A percentile compares a stretch with the other conserved stretches of the same genome.
Conservation (phyloP, 345 rosid genomes). For the Raphanus raphanistrum region DNA sequence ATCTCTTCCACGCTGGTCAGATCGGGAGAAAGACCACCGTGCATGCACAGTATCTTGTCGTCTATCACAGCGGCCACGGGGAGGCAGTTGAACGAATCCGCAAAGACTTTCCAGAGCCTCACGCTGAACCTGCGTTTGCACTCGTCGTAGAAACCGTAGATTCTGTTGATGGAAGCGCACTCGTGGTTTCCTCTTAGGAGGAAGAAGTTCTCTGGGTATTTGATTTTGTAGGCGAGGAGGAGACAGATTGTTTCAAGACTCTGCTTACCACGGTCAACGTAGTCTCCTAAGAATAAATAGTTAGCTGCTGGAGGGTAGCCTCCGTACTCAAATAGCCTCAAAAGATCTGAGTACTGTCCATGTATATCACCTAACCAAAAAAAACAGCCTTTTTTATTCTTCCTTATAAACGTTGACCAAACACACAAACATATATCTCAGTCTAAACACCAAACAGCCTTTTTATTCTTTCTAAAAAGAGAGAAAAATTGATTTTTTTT, state of each 20-base stretch:
- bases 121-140: constrained; percentile 87
- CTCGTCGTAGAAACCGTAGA: constrained; percentile 93
- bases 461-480: background rate
- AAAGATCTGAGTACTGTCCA: constrained; percentile 83
- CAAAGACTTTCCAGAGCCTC: constrained; percentile 75
- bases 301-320: constrained; percentile 87
- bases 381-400: background rate
- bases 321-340: constrained; percentile 87
- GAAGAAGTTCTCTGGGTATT: constrained; percentile 85
- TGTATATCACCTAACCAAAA: constrained; percentile 74
- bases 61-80: constrained; percentile 93
- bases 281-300: constrained; percentile 86
- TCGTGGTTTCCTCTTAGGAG: constrained; percentile 91
- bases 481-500: background rate
- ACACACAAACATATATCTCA: too few species aligned
- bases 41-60: constrained; percentile 93
- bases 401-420: too few species aligned
- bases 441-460: too few species aligned
- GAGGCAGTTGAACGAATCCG: constrained; percentile 90
- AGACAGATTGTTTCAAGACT: constrained; percentile 93
- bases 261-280: constrained; percentile 94
- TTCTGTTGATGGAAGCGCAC: constrained; percentile 86
- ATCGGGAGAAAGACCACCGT: constrained; percentile 93
- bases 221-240: constrained; percentile 87
- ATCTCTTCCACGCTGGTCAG: constrained; percentile 71